Evolutionary conservation across 169 alveolate genomes (phyloP), one percentile per base, ranked within the genome.

Genomic region (Besnoitia besnoiti): DNA sequence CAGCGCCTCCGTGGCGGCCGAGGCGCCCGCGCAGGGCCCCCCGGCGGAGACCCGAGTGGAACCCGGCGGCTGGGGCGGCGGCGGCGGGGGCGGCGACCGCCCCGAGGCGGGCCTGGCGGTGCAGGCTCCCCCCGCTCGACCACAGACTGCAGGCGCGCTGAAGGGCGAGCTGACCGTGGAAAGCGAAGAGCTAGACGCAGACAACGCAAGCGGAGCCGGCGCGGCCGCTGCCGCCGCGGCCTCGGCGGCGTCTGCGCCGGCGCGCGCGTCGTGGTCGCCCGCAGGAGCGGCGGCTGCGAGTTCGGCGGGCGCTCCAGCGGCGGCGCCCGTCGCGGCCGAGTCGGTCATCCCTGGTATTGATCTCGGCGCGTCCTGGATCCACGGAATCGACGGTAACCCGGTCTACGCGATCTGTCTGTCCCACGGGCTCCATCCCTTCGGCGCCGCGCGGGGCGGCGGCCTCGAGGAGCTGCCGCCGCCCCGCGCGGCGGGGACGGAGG

Each of bases 291-390:
- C 47, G 33, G 46, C 39, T 44, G 49, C 3, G 50, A 49, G 16
- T 3, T 7, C 90, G 3, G 90, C 49, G 77, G 21, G 24, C 14
- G 47, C 46, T n/a, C 21, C 75, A 0, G 3, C 10, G 10, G 16
- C 77, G 30, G 76, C 49, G 44, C 16, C 46, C 12, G 85, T 16
- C 19, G 40, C 85, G 40, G 75, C 30, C 7, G 42, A 12, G 40
- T 35, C 3, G 10, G 62, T 59, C 61, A 24, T 87, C 30, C 85
- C 37, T 39, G 55, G 75, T 30, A 12, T 73, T 35, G 85, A 61
- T 49, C 76, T 61, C 55, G 92, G 92, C 3, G 92, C 92, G 10
- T 89, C 92, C 14, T 89, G 92, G 92, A 89, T 89, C 47, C 92
- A 89, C 55, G 92, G 92, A 47, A 89, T 89, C 42, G 92, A 89